Base-by-base conservation (phyloP, 768 basidiomycete genomes). In the Aureoboletus auriporus region DNA sequence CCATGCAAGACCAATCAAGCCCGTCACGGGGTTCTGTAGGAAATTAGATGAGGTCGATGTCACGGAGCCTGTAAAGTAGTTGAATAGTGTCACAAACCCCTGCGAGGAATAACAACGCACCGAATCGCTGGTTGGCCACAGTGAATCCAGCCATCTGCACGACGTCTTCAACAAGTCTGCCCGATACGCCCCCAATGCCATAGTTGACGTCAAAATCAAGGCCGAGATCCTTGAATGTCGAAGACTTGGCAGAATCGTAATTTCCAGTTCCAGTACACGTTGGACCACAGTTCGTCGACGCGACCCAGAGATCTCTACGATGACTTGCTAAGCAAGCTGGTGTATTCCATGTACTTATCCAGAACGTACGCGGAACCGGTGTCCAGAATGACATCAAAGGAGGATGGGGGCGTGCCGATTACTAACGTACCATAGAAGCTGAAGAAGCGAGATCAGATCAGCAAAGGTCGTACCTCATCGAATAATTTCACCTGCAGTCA, bases 1-100 rank as follows among this genome's bases (percentile, higher is more conserved):
- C 64, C 86, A 90, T 0, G 80, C 89, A 42, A 90, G 76, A 9
- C 89, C 89, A 69, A 90, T 71, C 59, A 91, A 77, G 4, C 89
- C 89, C 1, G 81, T 78, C 5, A 81, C 74, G 3, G 72, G 60
- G 3, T 77, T 80, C 44, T 71, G 66, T 20, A 88, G 64, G 42
- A 64, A 65, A 30, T 50, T 9, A 82, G 71, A 11, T 62, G 68
- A 13, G 1, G 60, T 62, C 8, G 60, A 40, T 4, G 44, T 62
- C 5, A 62, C 60, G 12, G 53, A 54, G 4, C 55, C 53, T 28
- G 80, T 69, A 17, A 85, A 69, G 63, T 41, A 39, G 76, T 67
- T 39, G 26, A 33, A 41, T 17, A 31, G 10, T 37, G n/a, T 39
- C 36, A 14, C 14, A 16, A 39, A 39, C 35, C 48, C 9, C 12